These are phyloP conservation scores for Diaporthe citriasiana DNA, from an alignment of 2,329 filamentous ascomycete species.

Conservation along the genomic window DNA sequence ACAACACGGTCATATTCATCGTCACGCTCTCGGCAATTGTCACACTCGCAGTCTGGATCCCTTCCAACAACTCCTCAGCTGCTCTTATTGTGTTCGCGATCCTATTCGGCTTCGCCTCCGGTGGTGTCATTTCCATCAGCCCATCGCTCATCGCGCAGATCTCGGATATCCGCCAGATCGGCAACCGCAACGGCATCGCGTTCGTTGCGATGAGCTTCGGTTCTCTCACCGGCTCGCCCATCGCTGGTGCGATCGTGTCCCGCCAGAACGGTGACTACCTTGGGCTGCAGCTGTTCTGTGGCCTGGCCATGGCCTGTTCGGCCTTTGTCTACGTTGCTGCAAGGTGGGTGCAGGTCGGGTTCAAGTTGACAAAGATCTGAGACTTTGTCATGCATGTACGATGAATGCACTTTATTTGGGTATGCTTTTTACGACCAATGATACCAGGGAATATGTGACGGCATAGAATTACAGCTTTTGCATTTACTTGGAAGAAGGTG, in stretches of 20 bases:
- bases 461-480: conserved; percentile 1
- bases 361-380: conserved; percentile 45
- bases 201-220: conserved; percentile 70
- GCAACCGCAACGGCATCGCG: conserved; percentile 69
- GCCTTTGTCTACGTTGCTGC: conserved; percentile 47
- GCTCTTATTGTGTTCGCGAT: conserved; percentile 72
- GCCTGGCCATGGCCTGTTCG: conserved; percentile 56
- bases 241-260: conserved; percentile 66
- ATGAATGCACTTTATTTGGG: background rate
- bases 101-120: conserved; percentile 76
- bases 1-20: conserved; percentile 61
- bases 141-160: conserved; percentile 73
- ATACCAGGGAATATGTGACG: background rate
- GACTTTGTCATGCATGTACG: conserved; percentile 13
- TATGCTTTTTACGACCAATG: background rate
- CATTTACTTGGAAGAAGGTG: background rate
- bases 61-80: conserved; percentile 58
- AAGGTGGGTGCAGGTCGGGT: conserved; percentile 48
- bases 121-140: conserved; percentile 72
- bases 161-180: conserved; percentile 71
- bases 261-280: conserved; percentile 60
- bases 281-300: conserved; percentile 70
- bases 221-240: conserved; percentile 70
- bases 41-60: conserved; percentile 59
- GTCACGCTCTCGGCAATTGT: conserved; percentile 57